phyloP scores from a whole-genome alignment of 768 basidiomycete species.

The Calvatia gigantea region DNA sequence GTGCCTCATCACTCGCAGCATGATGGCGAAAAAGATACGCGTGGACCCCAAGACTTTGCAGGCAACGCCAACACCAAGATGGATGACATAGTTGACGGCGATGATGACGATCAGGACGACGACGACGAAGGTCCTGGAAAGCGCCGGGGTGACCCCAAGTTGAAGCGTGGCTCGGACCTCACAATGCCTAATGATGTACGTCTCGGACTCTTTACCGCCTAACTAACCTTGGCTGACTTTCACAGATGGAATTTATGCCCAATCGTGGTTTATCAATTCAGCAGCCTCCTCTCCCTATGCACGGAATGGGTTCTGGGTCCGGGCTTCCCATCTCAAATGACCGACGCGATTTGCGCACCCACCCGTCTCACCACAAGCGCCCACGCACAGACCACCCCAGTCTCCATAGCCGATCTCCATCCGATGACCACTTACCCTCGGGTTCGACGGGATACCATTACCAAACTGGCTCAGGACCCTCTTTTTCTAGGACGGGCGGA shows the following conservation, averaged over 20 bases:
- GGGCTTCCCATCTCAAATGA: conserved; percentile 8
- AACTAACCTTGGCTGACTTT: not conserved
- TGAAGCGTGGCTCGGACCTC: conserved; percentile 11
- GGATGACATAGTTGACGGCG: conserved; percentile 36
- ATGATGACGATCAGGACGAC: conserved; percentile 39
- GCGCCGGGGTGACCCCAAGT: conserved; percentile 2
- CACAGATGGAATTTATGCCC: conserved; percentile 5
- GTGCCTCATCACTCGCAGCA: conserved; percentile 28
- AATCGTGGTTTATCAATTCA: conserved; percentile 8
- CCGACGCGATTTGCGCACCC: conserved; percentile 1
- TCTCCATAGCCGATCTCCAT: conserved; percentile 12
- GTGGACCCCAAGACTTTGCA: conserved; percentile 43
- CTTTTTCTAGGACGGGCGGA: conserved; percentile 8
- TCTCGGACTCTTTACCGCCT: not conserved
- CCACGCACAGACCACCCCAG: conserved; percentile 13
- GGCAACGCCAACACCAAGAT: conserved; percentile 27
- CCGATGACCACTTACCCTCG: conserved; percentile 12
- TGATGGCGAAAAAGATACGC: conserved; percentile 48
- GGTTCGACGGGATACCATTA: conserved; percentile 8
- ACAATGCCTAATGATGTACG: conserved; percentile 9
- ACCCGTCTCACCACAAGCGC: conserved; percentile 11
- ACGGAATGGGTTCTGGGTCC: conserved; percentile 8
- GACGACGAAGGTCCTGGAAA: conserved; percentile 17
- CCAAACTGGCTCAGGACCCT: conserved; percentile 7
- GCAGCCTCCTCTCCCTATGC: conserved; percentile 8